Conservation (phyloP, 164 flowering plant species). For the Sextonia rubra region DNA sequence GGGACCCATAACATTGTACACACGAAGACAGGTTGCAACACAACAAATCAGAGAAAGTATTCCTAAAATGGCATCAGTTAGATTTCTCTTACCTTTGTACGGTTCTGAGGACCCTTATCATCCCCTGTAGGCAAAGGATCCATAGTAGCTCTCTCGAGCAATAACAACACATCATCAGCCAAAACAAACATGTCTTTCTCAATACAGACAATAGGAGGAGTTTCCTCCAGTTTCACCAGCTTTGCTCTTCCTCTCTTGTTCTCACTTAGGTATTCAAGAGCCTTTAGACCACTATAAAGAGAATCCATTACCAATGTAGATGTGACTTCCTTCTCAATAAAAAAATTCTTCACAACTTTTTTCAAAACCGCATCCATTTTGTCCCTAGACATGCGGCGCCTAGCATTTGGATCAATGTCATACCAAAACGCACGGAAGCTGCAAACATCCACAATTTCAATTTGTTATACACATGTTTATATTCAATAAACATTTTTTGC, state of each 20-base stretch:
- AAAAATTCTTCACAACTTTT: constrained; percentile 82
- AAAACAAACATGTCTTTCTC: constrained; percentile 86
- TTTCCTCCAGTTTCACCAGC: constrained; percentile 53
- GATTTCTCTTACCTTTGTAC: constrained; percentile 59
- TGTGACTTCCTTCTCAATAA: constrained; percentile 94
- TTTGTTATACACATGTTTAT: neutral
- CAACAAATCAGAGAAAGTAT: too few species aligned
- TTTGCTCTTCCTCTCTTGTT: constrained; percentile 38
- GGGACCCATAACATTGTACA: neutral
- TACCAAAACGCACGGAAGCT: constrained; percentile 88
- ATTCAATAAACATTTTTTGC: too few species aligned
- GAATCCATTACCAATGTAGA: constrained; percentile 99
- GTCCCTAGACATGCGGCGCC: constrained; percentile 82
- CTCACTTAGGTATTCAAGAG: constrained; percentile 70
- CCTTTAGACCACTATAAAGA: constrained; percentile 89
- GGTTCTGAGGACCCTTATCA: constrained; percentile 95
- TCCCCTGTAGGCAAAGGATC: constrained; percentile 95
- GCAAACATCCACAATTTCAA: constrained; percentile 25
- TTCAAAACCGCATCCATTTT: constrained; percentile 72
- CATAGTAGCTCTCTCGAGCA: constrained; percentile 80
- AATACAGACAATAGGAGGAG: constrained; percentile 65
- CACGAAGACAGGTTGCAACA: too few species aligned
- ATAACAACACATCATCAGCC: constrained; percentile 76
- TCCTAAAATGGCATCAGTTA: neutral
- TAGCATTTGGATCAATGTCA: constrained; percentile 66